A percentile compares a stretch with the other conserved stretches of the same genome.
Conservation (phyloP, 177 flowering plant genomes). For the Telopea speciosissima region DNA sequence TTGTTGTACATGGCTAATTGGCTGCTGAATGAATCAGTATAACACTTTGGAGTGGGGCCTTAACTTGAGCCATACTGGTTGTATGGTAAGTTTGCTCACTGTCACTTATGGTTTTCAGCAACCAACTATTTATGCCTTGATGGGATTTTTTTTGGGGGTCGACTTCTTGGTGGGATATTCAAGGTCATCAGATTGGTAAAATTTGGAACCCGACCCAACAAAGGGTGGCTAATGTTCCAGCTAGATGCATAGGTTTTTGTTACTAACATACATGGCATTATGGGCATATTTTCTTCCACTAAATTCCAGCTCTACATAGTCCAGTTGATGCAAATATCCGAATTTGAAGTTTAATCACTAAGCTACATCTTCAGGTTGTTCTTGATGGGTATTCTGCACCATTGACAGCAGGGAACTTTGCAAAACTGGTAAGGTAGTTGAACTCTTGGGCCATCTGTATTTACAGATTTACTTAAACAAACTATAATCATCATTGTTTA, state of each 20-base stretch:
- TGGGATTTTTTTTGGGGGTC: neutral
- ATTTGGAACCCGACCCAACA: neutral
- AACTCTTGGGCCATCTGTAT: constrained; percentile 22
- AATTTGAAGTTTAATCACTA: constrained; percentile 2
- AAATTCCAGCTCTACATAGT: neutral
- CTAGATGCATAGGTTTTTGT: neutral
- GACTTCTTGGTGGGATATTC: neutral
- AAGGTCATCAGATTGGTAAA: neutral
- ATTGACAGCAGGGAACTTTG: constrained; percentile 86
- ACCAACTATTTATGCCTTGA: neutral
- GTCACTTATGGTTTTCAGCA: neutral
- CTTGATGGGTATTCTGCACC: constrained; percentile 97
- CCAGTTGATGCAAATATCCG: neutral
- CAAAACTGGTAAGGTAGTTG: constrained; percentile 91
- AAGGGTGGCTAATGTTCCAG: neutral
- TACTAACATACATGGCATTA: neutral
- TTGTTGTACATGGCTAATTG: too few relatives aligned
- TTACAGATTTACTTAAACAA: neutral
- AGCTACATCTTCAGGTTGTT: constrained; percentile 53
- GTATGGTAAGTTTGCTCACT: neutral
- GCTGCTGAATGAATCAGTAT: too few relatives aligned
- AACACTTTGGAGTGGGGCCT: too few relatives aligned
- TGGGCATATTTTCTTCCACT: neutral
- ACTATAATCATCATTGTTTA: neutral
- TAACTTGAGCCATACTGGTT: too few relatives aligned